A percentile compares a stretch with the other conserved stretches of the same genome.
Evolutionary conservation across 352 stramenopile genomes (phyloP).

Genomic region (Pythium monospermum): DNA sequence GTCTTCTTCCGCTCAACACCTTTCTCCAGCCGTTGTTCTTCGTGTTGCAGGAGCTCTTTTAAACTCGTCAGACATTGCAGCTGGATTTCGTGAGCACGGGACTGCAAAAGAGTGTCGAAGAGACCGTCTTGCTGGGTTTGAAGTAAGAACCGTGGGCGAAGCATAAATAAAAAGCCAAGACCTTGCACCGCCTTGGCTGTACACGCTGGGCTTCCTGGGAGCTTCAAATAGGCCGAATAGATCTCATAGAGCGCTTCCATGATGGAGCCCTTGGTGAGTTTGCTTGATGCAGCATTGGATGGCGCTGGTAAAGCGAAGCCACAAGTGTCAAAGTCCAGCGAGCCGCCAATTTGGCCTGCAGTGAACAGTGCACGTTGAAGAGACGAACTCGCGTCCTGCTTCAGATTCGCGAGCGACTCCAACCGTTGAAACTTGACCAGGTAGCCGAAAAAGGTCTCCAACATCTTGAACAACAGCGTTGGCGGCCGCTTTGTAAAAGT

Average conservation of each 20-base stretch:
- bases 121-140: conserved; percentile 67
- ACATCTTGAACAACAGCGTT: conserved; percentile 45
- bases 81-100: conserved; percentile 38
- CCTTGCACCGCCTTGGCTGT: conserved; percentile 75
- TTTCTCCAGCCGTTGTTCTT: conserved; percentile 69
- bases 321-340: conserved; percentile 60
- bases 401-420: conserved; percentile 30
- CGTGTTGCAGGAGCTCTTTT: conserved; percentile 59
- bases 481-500: conserved; percentile 35
- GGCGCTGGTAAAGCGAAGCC: conserved; percentile 17
- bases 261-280: conserved; percentile 44
- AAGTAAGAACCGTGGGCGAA: conserved; percentile 61
- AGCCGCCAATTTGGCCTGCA: conserved; percentile 56
- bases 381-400: conserved; percentile 31
- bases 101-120: conserved; percentile 41
- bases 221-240: conserved; percentile 44
- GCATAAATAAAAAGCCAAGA: conserved; percentile 74
- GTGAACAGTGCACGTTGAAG: conserved; percentile 77
- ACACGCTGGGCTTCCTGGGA: conserved; percentile 39
- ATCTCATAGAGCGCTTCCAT: conserved; percentile 58
- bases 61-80: conserved; percentile 72
- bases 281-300: conserved; percentile 15
- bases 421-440: conserved; percentile 43
- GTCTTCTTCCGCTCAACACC: conserved; percentile 32
- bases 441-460: conserved; percentile 61